phyloP scores from a whole-genome alignment of 768 basidiomycete species.

The Serendipita indica region DNA sequence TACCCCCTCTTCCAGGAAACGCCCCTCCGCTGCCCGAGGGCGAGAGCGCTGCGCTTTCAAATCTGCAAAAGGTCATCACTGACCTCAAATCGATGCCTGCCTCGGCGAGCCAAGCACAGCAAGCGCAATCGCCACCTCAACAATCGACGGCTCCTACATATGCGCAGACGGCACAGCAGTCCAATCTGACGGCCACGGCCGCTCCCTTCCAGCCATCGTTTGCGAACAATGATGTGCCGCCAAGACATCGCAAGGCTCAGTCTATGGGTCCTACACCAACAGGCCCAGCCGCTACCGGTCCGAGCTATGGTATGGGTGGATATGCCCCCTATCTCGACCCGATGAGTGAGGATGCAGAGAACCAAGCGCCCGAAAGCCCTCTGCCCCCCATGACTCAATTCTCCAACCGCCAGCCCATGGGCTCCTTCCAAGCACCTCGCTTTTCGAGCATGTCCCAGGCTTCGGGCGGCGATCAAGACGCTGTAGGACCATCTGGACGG shows the following conservation, averaged over 20 bases:
- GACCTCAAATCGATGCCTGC: constrained; percentile 69
- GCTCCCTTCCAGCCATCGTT: constrained; percentile 60
- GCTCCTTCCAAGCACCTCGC: constrained; percentile 72
- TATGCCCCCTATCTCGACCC: constrained; percentile 41
- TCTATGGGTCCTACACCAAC: constrained; percentile 42
- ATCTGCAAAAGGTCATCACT: constrained; percentile 84
- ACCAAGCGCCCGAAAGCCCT: constrained; percentile 24
- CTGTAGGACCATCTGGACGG: constrained; percentile 57
- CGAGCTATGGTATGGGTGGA: constrained; percentile 41
- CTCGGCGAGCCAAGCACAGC: constrained; percentile 32
- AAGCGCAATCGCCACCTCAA: constrained; percentile 20
- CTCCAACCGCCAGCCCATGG: constrained; percentile 19
- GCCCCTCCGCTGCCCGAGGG: constrained; percentile 9
- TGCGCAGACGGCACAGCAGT: constrained; percentile 15
- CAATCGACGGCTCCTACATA: not conserved
- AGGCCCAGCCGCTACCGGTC: constrained; percentile 15
- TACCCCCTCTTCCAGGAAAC: not conserved
- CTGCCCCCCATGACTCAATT: constrained; percentile 12
- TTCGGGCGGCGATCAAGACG: constrained; percentile 24
- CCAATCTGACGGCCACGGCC: constrained; percentile 48
- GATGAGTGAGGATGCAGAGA: constrained; percentile 74
- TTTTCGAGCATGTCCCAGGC: constrained; percentile 52
- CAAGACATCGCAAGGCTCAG: constrained; percentile 67
- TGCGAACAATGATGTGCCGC: constrained; percentile 28
- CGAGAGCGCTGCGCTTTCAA: constrained; percentile 66